Base-by-base conservation (phyloP, 352 stramenopile species). In the Hyaloperonospora brassicae region DNA sequence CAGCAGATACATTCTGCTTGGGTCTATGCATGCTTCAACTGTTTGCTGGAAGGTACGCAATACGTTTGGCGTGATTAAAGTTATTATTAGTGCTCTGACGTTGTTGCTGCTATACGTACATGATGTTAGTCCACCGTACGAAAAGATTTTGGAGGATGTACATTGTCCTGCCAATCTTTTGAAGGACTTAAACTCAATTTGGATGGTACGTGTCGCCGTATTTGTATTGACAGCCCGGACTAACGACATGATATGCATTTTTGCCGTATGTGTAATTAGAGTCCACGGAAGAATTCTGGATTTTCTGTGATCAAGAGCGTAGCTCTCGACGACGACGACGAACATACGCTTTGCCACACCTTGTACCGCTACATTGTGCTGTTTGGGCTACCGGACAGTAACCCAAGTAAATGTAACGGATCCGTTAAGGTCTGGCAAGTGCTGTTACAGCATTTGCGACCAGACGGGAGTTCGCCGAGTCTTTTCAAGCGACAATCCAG, bases 281-380 rank as follows among this genome's bases (percentile, higher is more conserved):
- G 52, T 59, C 50, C 57, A 30, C 62, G 44, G 64, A 80, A 86
- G 54, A 79, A 62, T 14, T 88, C 79, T 0, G 56, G 52, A 6
- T 95, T 90, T 42, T 74, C 69, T 10, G 73, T 93, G 10, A 65
- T 95, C 40, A 79, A 73, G 13, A 70, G 71, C 30, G 69, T 89
- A 17, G 63, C 72, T 21, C 60, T 66, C 30, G 72, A 76, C 44
- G 73, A 89, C 52, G 67, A 76, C 2, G 87, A 96, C 30, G 78
- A n/a, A n/a, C n/a, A 93, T 30, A 85, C 90, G 6, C 68, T 98
- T 3, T 96, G 95, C 47, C 77, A 98, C 70, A 98, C 95, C 12
- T 64, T 99, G 4, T 98, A 98, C 66, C 88, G 95, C 14, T 98
- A 86, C 55, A 50, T 98, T 24, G 96, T 99, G 27, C 73, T 99